Base-by-base conservation (phyloP, 2,329 filamentous ascomycete species). In the Zasmidium citrigriseum region DNA sequence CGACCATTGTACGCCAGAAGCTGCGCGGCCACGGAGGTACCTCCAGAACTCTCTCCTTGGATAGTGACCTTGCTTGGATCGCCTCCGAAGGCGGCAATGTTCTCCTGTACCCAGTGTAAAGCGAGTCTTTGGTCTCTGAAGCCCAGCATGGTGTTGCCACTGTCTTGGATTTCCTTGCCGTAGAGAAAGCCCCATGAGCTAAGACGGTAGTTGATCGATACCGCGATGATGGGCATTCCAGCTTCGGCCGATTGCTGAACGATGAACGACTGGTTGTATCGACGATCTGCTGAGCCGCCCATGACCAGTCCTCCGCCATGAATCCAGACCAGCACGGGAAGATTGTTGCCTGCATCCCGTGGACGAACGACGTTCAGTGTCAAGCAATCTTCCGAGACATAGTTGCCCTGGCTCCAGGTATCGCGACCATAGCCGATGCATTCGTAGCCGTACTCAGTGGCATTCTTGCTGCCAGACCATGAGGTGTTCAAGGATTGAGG, bases 141-240 rank as follows among this genome's bases (percentile, higher is more conserved):
- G 16, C 76, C 77, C n/a, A 64, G 50, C 59, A 78, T 79, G 53
- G 87, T 72, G 45, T 82, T 63, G 0, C 83, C 86, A 50, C 80
- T 80, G 27, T 80, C 79, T 18, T 80, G 76, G 18, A 83, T 78
- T 52, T 82, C 65, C 4, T 72, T 72, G 20, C 80, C 86, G 18
- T 84, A 83, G 22, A 90, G 72, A 73, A 93, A 91, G 0, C 89
- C 89, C 66, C 90, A 80, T 5, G 84, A 81, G 2, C 86, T 85
- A 53, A 90, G 79, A 10, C 88, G 81, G 71, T 89, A 85, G 73
- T 83, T 84, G 71, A 87, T 82, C 70, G 79, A 83, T 54, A 88
- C 78, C 20, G 78, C 83, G 29, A 89, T 75, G 47, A 89, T 71
- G 22, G 71, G 72, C 52, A 69, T 66, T 1, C 64, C 67, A 2